A percentile compares a stretch with the other conserved stretches of the same genome.
These are phyloP conservation scores for Aspergillus puulaauensis DNA, from an alignment of 2,329 filamentous ascomycete species.

Conservation along the genomic window DNA sequence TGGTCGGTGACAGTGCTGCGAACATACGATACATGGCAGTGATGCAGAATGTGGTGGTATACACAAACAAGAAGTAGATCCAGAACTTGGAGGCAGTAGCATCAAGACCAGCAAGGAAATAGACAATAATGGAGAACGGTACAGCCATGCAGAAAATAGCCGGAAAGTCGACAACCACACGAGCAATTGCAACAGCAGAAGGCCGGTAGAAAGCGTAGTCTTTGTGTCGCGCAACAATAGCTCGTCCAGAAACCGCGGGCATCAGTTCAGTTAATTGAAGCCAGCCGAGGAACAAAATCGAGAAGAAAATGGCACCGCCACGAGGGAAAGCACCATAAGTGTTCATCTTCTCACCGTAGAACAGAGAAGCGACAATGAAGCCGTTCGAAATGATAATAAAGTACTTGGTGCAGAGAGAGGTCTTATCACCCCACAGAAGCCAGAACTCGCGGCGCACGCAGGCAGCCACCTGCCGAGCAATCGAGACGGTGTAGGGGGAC, in stretches of 20 bases:
- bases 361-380: slow-evolving; percentile 75
- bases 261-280: slow-evolving; percentile 76
- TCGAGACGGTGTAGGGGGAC: slow-evolving; percentile 74
- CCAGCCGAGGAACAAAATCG: slow-evolving; percentile 66
- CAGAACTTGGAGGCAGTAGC: slow-evolving; percentile 63
- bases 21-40: slow-evolving; percentile 67
- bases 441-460: slow-evolving; percentile 71
- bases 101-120: slow-evolving; percentile 64
- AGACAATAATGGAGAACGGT: slow-evolving; percentile 63
- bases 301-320: slow-evolving; percentile 66
- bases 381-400: slow-evolving; percentile 74
- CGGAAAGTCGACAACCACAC: slow-evolving; percentile 64
- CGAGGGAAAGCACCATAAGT: slow-evolving; percentile 64
- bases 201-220: slow-evolving; percentile 71
- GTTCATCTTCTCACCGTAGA: slow-evolving; percentile 65
- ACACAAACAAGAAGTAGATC: slow-evolving; percentile 65
- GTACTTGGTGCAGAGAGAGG: slow-evolving; percentile 73
- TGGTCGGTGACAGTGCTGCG: slow-evolving; percentile 61
- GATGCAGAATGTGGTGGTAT: slow-evolving; percentile 61
- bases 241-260: slow-evolving; percentile 70
- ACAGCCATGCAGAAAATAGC: slow-evolving; percentile 59
- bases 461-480: slow-evolving; percentile 64
- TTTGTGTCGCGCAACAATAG: slow-evolving; percentile 66
- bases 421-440: slow-evolving; percentile 73
- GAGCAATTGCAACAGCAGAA: slow-evolving; percentile 62